These are phyloP conservation scores for Alternaria novae-zelandiae DNA, from an alignment of 2,329 filamentous ascomycete species.

Conservation along the genomic window DNA sequence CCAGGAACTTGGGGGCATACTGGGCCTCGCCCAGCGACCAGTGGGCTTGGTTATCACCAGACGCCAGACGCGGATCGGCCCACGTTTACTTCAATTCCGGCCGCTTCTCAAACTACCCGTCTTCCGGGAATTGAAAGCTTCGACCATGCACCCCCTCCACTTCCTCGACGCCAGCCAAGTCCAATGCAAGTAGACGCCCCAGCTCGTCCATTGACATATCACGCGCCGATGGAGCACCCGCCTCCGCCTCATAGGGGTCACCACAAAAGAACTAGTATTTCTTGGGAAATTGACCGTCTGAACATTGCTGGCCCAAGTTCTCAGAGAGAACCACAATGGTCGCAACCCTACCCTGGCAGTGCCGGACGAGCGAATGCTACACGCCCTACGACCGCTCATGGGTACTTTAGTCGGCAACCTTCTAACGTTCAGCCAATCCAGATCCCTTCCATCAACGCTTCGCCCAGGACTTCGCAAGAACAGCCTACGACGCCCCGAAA, in stretches of 20 bases:
- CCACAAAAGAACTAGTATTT: slow-evolving; percentile 47
- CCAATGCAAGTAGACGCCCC: slow-evolving; percentile 77
- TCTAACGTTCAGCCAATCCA: slow-evolving; percentile 31
- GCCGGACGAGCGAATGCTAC: slow-evolving; percentile 25
- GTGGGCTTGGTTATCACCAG: slow-evolving; percentile 76
- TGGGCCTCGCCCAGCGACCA: slow-evolving; percentile 67
- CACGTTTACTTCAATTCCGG: slow-evolving; percentile 60
- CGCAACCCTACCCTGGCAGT: slow-evolving; percentile 35
- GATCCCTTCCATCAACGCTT: slow-evolving; percentile 40
- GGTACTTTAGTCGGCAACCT: slow-evolving; percentile 38
- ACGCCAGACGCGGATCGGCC: slow-evolving; percentile 62
- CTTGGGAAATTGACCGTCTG: slow-evolving; percentile 72
- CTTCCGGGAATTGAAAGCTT: slow-evolving; percentile 93
- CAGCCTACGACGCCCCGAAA: slow-evolving; percentile 61
- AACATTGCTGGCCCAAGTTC: slow-evolving; percentile 63
- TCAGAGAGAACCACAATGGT: slow-evolving; percentile 41
- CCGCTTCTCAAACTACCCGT: slow-evolving; percentile 67
- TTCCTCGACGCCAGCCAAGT: slow-evolving; percentile 69
- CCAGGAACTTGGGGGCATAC: slow-evolving; percentile 68
- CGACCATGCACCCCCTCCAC: slow-evolving; percentile 72
- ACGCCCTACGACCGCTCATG: slow-evolving; percentile 47
- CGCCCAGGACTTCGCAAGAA: slow-evolving; percentile 47
- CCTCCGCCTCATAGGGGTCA: slow-evolving; percentile 25
- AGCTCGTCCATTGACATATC: slow-evolving; percentile 51
- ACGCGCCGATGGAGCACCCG: slow-evolving; percentile 37